Evolutionary conservation across 805 yeast species (phyloP).

Genomic region (Metschnikowia reukaufii): DNA sequence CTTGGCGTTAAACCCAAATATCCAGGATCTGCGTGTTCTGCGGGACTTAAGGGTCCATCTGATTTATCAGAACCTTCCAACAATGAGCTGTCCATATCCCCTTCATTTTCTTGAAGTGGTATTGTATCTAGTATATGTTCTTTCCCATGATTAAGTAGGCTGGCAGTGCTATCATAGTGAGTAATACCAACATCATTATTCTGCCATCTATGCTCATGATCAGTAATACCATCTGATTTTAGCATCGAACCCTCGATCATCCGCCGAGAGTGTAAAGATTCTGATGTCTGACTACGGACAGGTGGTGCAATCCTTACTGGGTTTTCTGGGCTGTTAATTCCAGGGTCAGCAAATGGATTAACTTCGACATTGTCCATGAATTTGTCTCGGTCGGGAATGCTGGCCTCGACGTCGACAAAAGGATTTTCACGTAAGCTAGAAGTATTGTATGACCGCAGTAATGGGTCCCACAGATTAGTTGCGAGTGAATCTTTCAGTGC

Average conservation of each 20-base stretch:
- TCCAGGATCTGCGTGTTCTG: neutral
- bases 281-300: conserved; percentile 4
- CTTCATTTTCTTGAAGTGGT: neutral
- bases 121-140: neutral
- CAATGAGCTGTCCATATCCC: neutral
- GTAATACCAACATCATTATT: neutral
- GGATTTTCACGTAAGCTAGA: conserved; percentile 12
- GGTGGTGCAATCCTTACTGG: conserved; percentile 1
- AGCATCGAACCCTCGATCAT: neutral
- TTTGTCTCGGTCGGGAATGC: neutral
- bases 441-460: neutral
- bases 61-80: neutral
- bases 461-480: neutral
- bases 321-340: no score
- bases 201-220: neutral
- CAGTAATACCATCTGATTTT: neutral
- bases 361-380: neutral
- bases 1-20: neutral
- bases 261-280: neutral
- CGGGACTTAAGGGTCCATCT: neutral
- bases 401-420: conserved; percentile 5
- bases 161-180: neutral
- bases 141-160: neutral
- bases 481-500: conserved; percentile 1
- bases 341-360: conserved; percentile 4